These are phyloP conservation scores for Fusarium stilboides DNA, from an alignment of 2,329 filamentous ascomycete species.

Conservation along the genomic window DNA sequence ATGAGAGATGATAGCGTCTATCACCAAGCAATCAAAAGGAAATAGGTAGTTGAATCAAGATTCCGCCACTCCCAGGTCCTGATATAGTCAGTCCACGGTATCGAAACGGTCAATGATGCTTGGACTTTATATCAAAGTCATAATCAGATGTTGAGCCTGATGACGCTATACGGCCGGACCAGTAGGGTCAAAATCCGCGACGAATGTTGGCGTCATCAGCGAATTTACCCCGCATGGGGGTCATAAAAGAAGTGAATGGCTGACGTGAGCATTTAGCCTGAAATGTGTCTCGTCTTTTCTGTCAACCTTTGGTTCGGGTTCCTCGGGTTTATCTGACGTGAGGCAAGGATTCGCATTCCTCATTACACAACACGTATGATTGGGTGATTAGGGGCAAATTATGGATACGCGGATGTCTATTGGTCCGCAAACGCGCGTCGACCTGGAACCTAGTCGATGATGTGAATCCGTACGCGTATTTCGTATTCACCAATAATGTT, in stretches of 20 bases:
- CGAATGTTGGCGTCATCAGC: slow-evolving; percentile 43
- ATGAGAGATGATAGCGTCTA: neutral
- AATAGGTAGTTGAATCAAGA: neutral
- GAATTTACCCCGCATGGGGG: slow-evolving; percentile 29
- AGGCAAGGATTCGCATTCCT: slow-evolving; percentile 12
- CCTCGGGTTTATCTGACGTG: slow-evolving; percentile 36
- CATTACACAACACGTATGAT: neutral
- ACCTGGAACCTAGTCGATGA: neutral
- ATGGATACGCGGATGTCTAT: neutral
- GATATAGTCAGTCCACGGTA: neutral
- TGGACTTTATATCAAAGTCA: slow-evolving; percentile 18
- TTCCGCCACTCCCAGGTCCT: slow-evolving; percentile 4
- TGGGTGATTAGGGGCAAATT: neutral
- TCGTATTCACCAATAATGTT: neutral
- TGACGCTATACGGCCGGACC: slow-evolving; percentile 15
- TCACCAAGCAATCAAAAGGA: neutral
- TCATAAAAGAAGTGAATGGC: neutral
- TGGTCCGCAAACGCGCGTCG: slow-evolving; percentile 31
- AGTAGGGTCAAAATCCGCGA: slow-evolving; percentile 11
- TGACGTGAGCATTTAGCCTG: neutral
- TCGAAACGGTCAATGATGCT: slow-evolving; percentile 33
- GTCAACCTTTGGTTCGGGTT: slow-evolving; percentile 13
- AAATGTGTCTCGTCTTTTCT: neutral
- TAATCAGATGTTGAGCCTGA: slow-evolving; percentile 5
- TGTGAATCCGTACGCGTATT: slow-evolving; percentile 42